phyloP scores from a whole-genome alignment of 2,329 filamentous ascomycete species.

The Fusarium verticillioides region DNA sequence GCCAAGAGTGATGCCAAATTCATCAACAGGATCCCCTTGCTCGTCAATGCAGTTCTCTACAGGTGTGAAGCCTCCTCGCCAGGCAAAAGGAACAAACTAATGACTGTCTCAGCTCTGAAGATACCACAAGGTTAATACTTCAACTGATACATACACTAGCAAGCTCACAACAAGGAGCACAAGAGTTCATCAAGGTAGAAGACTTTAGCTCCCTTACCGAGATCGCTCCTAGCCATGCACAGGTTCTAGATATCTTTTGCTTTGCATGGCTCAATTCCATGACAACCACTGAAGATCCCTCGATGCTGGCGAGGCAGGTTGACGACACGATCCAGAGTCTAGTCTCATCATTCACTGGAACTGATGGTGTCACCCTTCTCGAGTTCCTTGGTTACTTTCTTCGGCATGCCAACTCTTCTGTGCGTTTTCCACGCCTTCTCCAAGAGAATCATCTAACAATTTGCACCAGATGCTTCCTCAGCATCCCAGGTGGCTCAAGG shows the following conservation, averaged over 20 bases:
- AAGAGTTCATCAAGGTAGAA: slow-evolving; percentile 58
- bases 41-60: slow-evolving; percentile 64
- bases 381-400: slow-evolving; percentile 66
- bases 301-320: slow-evolving; percentile 54
- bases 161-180: slow-evolving; percentile 62
- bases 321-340: slow-evolving; percentile 60
- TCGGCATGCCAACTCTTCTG: slow-evolving; percentile 59
- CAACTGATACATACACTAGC: slow-evolving; percentile 68
- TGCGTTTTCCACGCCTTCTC: slow-evolving; percentile 46
- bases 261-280: slow-evolving; percentile 67
- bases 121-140: slow-evolving; percentile 64
- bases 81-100: neutral
- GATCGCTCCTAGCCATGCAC: slow-evolving; percentile 63
- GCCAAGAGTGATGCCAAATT: slow-evolving; percentile 59
- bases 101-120: slow-evolving; percentile 56
- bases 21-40: slow-evolving; percentile 61
- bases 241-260: slow-evolving; percentile 65
- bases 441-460: slow-evolving; percentile 8
- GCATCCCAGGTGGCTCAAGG: slow-evolving; percentile 65
- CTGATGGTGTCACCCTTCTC: slow-evolving; percentile 69
- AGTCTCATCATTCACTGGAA: slow-evolving; percentile 65
- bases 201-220: slow-evolving; percentile 68
- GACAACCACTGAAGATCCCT: slow-evolving; percentile 46
- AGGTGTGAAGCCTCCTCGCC: slow-evolving; percentile 54
- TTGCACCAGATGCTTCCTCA: slow-evolving; percentile 57